phyloP scores from a whole-genome alignment of 805 yeast species.

The Ogataea methanolica region DNA sequence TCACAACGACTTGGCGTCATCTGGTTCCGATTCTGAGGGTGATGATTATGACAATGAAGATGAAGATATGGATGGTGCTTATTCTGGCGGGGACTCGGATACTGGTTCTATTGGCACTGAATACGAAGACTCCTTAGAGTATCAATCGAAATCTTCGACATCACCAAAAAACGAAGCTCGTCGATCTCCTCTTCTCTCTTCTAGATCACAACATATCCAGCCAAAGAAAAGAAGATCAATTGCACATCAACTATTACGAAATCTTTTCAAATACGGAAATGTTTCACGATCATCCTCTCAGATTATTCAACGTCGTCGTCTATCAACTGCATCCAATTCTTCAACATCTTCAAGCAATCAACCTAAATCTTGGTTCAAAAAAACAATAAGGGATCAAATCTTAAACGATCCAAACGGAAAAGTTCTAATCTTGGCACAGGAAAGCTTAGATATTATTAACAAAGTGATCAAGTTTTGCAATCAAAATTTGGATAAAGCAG shows the following conservation, averaged over 20 bases:
- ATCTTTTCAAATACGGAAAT: constrained; percentile 25
- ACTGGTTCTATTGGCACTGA: constrained; percentile 9
- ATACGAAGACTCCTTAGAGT: constrained; percentile 18
- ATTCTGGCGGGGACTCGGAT: constrained; percentile 12
- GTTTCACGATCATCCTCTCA: constrained; percentile 1
- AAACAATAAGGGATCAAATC: constrained; percentile 25
- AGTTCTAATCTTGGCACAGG: constrained; percentile 79
- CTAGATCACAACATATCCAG: background rate
- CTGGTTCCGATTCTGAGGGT: constrained; percentile 2
- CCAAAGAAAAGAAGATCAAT: constrained; percentile 10
- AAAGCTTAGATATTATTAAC: constrained; percentile 81
- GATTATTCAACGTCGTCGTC: background rate
- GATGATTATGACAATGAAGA: constrained; percentile 7
- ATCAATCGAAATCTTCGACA: constrained; percentile 4
- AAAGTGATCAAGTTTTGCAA: constrained; percentile 81
- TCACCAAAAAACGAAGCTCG: constrained; percentile 9
- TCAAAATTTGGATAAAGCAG: constrained; percentile 80
- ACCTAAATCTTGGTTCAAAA: constrained; percentile 22
- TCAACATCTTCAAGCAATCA: constrained; percentile 1
- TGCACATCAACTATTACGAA: constrained; percentile 25
- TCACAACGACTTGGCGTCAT: constrained; percentile 10
- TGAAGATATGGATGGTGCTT: constrained; percentile 28
- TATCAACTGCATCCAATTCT: background rate
- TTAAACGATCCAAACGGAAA: constrained; percentile 54
- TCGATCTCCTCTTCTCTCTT: constrained; percentile 6